phyloP scores from a whole-genome alignment of 768 basidiomycete species.

The Rhizopogon salebrosus region DNA sequence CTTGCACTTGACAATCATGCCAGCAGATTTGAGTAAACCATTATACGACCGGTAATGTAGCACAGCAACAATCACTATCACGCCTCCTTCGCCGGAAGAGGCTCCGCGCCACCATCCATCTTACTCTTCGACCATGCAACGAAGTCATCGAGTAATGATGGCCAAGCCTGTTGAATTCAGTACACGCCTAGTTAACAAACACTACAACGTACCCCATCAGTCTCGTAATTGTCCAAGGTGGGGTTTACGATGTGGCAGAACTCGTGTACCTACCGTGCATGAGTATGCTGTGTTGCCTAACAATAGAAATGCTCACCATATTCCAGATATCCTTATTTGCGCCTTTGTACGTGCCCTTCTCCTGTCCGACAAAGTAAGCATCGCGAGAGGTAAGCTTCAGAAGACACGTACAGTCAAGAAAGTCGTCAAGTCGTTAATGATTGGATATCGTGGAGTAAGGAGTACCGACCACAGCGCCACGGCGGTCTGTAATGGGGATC shows the following conservation, averaged over 20 bases:
- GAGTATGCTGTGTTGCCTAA: not conserved
- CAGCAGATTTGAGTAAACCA: not conserved
- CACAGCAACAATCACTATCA: not conserved
- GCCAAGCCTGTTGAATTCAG: conserved; percentile 59
- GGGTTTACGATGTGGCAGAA: conserved; percentile 63
- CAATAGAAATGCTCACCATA: conserved; percentile 49
- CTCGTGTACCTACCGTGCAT: conserved; percentile 55
- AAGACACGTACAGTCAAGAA: conserved; percentile 55
- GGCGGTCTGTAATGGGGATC: conserved; percentile 45
- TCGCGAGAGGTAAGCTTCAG: not conserved
- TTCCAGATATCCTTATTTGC: conserved; percentile 84
- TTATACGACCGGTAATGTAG: not conserved
- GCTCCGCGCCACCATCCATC: not conserved
- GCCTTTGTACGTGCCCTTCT: conserved; percentile 61
- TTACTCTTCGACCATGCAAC: conserved; percentile 54
- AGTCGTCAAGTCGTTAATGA: conserved; percentile 58
- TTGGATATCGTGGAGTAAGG: conserved; percentile 58
- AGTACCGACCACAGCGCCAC: conserved; percentile 73
- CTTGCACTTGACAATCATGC: not conserved
- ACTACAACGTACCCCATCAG: conserved; percentile 55
- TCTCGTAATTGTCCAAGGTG: conserved; percentile 62
- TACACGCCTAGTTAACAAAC: not conserved
- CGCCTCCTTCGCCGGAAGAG: conserved; percentile 2
- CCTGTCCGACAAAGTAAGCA: conserved; percentile 15
- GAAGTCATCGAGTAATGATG: conserved; percentile 77